Conservation (phyloP, 495 filamentous ascomycete genomes). For the Penicillium fimorum region DNA sequence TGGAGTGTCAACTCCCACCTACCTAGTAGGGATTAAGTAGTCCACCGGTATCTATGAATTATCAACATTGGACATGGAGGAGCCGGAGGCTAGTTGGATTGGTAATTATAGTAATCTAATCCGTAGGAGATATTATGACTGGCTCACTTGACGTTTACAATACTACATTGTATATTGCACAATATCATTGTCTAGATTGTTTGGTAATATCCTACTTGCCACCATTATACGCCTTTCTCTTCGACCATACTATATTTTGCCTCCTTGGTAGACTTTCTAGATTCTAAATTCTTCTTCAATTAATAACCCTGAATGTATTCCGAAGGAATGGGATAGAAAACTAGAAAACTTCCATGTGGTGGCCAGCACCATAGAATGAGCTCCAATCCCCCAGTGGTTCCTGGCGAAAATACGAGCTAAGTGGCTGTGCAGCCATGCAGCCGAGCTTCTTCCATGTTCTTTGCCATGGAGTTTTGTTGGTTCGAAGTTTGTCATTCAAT, state of each 20-base stretch:
- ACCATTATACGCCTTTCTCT: constrained; percentile 1
- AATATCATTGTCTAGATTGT: not conserved
- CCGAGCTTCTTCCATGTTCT: constrained; percentile 9
- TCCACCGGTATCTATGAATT: not conserved
- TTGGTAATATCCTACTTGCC: constrained; percentile 1
- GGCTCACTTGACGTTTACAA: not conserved
- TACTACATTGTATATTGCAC: not conserved
- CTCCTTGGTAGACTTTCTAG: not conserved
- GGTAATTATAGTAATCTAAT: constrained; percentile 1
- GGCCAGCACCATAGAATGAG: constrained; percentile 5
- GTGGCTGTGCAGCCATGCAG: constrained; percentile 14
- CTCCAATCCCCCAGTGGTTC: not conserved
- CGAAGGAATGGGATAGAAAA: not conserved
- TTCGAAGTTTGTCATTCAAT: not conserved
- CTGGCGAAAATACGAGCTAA: not conserved
- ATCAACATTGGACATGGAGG: not conserved
- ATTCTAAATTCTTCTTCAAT: not conserved
- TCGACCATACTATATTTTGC: too few species aligned
- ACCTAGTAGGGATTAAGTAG: not conserved
- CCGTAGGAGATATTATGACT: not conserved
- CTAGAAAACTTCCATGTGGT: constrained; percentile 6
- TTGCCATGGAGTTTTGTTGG: constrained; percentile 6
- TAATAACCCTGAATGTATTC: not conserved
- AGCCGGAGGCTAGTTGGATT: not conserved
- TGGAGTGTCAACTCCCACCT: not conserved